Evolutionary conservation across 2,329 filamentous ascomycete genomes (phyloP).

Genomic region (Colletotrichum navitas): DNA sequence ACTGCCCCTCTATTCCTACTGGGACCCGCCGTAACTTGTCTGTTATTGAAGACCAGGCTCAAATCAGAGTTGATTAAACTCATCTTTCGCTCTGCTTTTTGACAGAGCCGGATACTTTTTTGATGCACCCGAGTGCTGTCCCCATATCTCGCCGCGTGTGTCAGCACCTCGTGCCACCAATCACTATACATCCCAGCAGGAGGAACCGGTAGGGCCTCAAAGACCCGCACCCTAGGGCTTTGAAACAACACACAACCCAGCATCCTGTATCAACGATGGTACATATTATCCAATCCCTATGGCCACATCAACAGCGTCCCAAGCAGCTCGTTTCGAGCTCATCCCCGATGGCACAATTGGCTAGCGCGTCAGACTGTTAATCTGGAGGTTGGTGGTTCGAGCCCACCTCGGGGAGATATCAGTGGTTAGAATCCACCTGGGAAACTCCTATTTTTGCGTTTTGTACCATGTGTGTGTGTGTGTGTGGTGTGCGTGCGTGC

Average conservation of each 20-base stretch:
- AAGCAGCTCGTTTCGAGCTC: constrained; percentile 23
- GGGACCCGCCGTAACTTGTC: not conserved
- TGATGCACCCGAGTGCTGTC: not conserved
- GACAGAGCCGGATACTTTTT: not conserved
- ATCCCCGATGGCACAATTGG: constrained; percentile 43
- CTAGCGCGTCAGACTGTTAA: constrained; percentile 43
- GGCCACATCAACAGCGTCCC: not conserved
- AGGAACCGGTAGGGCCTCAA: no score
- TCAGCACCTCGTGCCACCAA: constrained; percentile 2
- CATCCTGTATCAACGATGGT: rapidly evolving
- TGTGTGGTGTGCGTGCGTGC: not conserved
- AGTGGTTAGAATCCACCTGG: constrained; percentile 28
- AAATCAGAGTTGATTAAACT: not conserved
- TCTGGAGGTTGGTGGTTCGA: constrained; percentile 43
- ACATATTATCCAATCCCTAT: rapidly evolving
- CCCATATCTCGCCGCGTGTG: not conserved
- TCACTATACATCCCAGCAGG: not conserved
- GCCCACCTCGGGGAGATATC: constrained; percentile 38
- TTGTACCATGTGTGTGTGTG: not conserved
- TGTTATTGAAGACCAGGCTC: not conserved
- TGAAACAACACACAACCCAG: constrained; percentile 1
- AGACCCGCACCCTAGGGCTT: constrained; percentile 1
- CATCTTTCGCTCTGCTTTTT: not conserved
- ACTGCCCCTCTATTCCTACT: not conserved
- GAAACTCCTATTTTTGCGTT: rapidly evolving